phyloP scores from a whole-genome alignment of 768 basidiomycete genomes.

The Psilocybe cubensis region DNA sequence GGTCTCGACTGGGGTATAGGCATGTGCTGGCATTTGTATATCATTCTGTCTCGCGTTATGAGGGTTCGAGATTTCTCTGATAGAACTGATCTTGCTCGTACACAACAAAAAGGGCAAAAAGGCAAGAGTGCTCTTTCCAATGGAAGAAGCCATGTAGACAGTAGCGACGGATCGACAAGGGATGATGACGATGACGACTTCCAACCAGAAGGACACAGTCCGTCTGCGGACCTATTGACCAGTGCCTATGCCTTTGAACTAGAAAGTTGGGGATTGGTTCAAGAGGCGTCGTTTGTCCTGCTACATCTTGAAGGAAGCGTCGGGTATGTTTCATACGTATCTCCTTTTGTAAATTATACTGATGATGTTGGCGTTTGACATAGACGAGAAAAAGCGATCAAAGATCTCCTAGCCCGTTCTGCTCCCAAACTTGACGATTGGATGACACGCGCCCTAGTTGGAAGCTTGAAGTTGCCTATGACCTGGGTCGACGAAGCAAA shows the following conservation, averaged over 20 bases:
- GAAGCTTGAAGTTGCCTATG: constrained; percentile 79
- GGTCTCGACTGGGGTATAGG: constrained; percentile 73
- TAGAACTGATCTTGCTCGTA: constrained; percentile 56
- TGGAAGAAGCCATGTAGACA: constrained; percentile 20
- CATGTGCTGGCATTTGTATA: constrained; percentile 91
- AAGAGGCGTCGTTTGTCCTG: constrained; percentile 88
- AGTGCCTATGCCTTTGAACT: constrained; percentile 87
- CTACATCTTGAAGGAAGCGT: constrained; percentile 82
- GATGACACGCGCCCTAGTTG: constrained; percentile 70
- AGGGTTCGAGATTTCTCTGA: constrained; percentile 89
- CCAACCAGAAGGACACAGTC: constrained; percentile 73
- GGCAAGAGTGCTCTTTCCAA: constrained; percentile 24
- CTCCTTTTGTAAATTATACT: constrained; percentile 20
- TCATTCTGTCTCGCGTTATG: constrained; percentile 83
- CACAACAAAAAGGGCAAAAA: constrained; percentile 17
- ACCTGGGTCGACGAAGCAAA: constrained; percentile 92
- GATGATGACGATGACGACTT: constrained; percentile 39
- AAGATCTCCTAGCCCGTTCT: constrained; percentile 75
- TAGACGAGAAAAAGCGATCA: constrained; percentile 84
- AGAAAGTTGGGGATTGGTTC: constrained; percentile 78
- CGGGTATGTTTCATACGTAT: constrained; percentile 62
- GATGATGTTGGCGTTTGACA: constrained; percentile 4
- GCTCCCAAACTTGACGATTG: constrained; percentile 72
- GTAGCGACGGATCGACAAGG: constrained; percentile 35
- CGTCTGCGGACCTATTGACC: constrained; percentile 81